Evolutionary conservation across 2,329 filamentous ascomycete genomes (phyloP), one percentile per base, ranked within the genome.

Genomic region (Fusarium caatingaense): DNA sequence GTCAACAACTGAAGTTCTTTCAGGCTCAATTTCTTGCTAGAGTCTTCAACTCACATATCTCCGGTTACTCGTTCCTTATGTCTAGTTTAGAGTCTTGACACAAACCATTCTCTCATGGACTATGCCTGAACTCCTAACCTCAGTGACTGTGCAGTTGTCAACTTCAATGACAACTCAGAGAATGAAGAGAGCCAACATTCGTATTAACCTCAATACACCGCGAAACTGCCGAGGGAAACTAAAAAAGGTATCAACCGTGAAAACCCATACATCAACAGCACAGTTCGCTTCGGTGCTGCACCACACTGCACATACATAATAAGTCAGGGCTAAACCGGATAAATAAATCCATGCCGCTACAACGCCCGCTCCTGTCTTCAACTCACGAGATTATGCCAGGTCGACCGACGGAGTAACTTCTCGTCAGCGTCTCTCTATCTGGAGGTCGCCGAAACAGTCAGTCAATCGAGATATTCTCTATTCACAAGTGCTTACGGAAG

Each of bases 171-270:
- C 50, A 60, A 60, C 62, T 60, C 53, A 48, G 57, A 34, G 23
- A 46, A 30, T 18, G 28, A 58, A 61, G 32, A 47, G 46, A 49
- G 34, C 34, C 48, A 51, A 40, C 44, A 41, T 20, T 42, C 45
- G 32, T 56, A 40, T 59, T 18, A 50, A 51, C 16, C 47, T 56
- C 30, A 56, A 57, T 54, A 32, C 60, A 60, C 54, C 61, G 51
- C 54, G 51, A 60, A 74, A 73, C 58, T 74, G 60, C 69, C 72
- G 72, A 69, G 50, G 50, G 63, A 56, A 48, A 62, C 56, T 42
- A 56, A 47, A 47, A 59, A 50, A 51, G 32, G 61, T 21, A 40
- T 44, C 46, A 21, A 47, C 42, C 40, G 40, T 63, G 55, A 27
- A 53, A 60, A 58, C 34, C 32, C 37, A 37, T 28, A 20, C 18